phyloP scores from a whole-genome alignment of 2,329 filamentous ascomycete genomes.

The Claviceps sp. region DNA sequence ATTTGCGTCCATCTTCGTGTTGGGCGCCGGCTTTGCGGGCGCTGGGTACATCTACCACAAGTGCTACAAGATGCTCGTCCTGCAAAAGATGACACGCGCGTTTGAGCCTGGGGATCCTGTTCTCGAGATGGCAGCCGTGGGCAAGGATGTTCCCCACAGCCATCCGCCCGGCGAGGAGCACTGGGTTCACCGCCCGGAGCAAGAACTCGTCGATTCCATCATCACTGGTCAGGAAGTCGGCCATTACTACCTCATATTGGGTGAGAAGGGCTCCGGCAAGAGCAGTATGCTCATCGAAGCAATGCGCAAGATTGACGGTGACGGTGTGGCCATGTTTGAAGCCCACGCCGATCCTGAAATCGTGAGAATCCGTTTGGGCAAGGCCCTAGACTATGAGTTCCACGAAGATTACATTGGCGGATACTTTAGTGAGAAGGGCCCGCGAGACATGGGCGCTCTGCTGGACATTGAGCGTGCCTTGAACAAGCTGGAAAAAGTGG shows the following conservation, averaged over 20 bases:
- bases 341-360: slow-evolving; percentile 92
- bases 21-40: slow-evolving; percentile 49
- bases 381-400: slow-evolving; percentile 90
- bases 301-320: slow-evolving; percentile 84
- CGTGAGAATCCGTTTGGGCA: slow-evolving; percentile 82
- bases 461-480: slow-evolving; percentile 93
- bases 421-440: slow-evolving; percentile 87
- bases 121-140: slow-evolving; percentile 61
- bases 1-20: slow-evolving; percentile 57
- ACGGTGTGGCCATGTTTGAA: slow-evolving; percentile 89
- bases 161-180: slow-evolving; percentile 26
- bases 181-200: slow-evolving; percentile 79
- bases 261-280: slow-evolving; percentile 94
- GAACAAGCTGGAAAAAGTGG: slow-evolving; percentile 96
- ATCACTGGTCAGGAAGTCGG: slow-evolving; percentile 59
- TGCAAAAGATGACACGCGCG: slow-evolving; percentile 86
- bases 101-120: slow-evolving; percentile 89
- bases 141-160: slow-evolving; percentile 38
- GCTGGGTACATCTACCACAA: slow-evolving; percentile 70
- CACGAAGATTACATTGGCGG: slow-evolving; percentile 97
- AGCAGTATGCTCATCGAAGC: slow-evolving; percentile 91
- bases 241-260: slow-evolving; percentile 83
- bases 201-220: slow-evolving; percentile 69
- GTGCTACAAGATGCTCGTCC: slow-evolving; percentile 77
- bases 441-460: slow-evolving; percentile 79